These are phyloP conservation scores for Durio zibethinus DNA, from an alignment of 345 rosid species.

Conservation along the genomic window DNA sequence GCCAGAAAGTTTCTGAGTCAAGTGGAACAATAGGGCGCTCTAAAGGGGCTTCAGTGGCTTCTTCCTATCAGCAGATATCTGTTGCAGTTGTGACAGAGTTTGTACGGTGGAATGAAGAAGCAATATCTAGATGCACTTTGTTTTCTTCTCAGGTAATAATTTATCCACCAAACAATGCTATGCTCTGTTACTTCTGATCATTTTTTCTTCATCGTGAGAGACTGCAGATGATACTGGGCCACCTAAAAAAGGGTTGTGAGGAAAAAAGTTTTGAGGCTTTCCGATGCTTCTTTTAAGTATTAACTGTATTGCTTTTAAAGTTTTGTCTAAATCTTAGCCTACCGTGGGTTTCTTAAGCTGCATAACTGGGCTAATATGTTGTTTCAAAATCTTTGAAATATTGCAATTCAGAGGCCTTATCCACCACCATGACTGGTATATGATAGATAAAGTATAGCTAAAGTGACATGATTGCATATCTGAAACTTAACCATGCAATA, in stretches of 20 bases:
- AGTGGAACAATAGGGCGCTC: slow-evolving; percentile 91
- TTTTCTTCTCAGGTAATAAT: slow-evolving; percentile 81
- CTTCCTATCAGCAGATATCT: slow-evolving; percentile 87
- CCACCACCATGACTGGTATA: not conserved
- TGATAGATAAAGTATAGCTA: not conserved
- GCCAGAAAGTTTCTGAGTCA: slow-evolving; percentile 68
- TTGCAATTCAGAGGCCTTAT: not conserved
- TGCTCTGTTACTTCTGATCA: not conserved
- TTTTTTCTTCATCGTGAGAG: not conserved
- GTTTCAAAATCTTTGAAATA: not conserved
- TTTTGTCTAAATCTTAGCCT: not conserved
- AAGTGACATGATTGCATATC: not conserved
- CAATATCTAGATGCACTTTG: slow-evolving; percentile 85
- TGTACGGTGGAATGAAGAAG: slow-evolving; percentile 98
- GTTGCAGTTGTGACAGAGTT: slow-evolving; percentile 98
- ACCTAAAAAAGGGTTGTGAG: not conserved
- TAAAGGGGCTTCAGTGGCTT: slow-evolving; percentile 77
- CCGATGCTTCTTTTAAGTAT: not conserved
- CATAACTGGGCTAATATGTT: not conserved
- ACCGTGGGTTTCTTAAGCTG: not conserved
- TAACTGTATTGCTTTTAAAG: not conserved
- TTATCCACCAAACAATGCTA: slow-evolving; percentile 5
- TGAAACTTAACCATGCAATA: not conserved
- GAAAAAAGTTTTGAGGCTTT: not conserved
- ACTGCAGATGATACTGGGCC: not conserved